Base-by-base conservation (phyloP, 2,329 filamentous ascomycete genomes). In the Diaporthe sp. region DNA sequence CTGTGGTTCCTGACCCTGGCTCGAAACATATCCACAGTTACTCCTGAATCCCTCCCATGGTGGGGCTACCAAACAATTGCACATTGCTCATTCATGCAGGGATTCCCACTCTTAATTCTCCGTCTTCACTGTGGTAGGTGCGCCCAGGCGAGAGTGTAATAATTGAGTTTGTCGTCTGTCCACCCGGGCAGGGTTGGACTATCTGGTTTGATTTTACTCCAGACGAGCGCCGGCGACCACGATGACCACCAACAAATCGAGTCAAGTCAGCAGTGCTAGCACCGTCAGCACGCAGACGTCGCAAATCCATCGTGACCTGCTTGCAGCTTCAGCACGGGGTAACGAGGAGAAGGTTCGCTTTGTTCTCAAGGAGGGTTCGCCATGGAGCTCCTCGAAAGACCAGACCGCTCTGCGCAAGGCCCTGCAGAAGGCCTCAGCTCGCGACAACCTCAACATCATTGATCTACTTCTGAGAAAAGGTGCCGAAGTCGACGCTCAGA, bases 211-310 rank as follows among this genome's bases (percentile, higher is more conserved):
- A 22, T 19, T 25, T 30, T 28, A 33, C n/a, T 50, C 64, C 30
- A 15, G 35, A 40, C 30, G 45, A 66, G 55, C 47, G 38, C 33
- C 35, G 33, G 55, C 57, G 40, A 35, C n/a, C 57, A 57, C 61
- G 28, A 74, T 74, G 72, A 45, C 72, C 30, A 45, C 72, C 30
- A 61, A 57, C 58, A 69, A 45, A 40, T 71, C 52, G 10, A 74
- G 54, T 33, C 75, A 72, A 35, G 69, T 70, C 68, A 76, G 75
- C 69, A 69, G 54, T 28, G 69, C 75, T 61, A 85, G 83, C 75
- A 79, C 84, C 55, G 81, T 82, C 58, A 85, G 82, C 79, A 84
- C 81, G 71, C 79, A 82, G 52, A 82, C 82, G 28, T 83, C 85
- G 33, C 80, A 78, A 75, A 82, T 82, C 73, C 83, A 85, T 68